Evolutionary conservation across 192 early-diverging fungal species (phyloP).

Genomic region (Geranomyces variabilis): DNA sequence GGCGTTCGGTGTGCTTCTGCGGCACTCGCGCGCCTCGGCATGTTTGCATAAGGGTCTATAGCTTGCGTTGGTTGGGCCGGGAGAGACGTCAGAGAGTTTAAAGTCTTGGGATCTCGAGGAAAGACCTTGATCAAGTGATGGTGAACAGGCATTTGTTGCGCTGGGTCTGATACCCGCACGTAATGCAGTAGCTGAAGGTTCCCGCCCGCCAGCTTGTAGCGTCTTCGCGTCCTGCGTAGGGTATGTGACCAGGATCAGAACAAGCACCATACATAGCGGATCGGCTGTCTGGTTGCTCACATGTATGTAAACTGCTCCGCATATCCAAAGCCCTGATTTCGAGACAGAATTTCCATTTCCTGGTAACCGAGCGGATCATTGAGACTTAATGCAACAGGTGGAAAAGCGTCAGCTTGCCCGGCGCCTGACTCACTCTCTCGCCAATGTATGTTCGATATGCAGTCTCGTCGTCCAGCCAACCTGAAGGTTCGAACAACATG

Average conservation of each 20-base stretch:
- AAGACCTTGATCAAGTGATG: slow-evolving; percentile 21
- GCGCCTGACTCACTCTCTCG: neutral
- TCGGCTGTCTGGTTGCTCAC: slow-evolving; percentile 1
- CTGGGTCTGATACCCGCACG: slow-evolving; percentile 19
- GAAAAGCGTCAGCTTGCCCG: neutral
- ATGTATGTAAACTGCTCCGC: slow-evolving; percentile 25
- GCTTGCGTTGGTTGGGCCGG: neutral
- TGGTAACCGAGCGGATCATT: neutral
- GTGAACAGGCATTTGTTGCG: slow-evolving; percentile 26
- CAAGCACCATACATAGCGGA: neutral
- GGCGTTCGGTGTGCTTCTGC: slow-evolving; percentile 1
- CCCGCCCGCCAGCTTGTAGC: slow-evolving; percentile 31
- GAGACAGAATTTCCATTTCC: slow-evolving; percentile 38
- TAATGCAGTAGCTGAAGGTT: slow-evolving; percentile 45
- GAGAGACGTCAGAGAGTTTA: neutral
- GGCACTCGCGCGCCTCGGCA: neutral
- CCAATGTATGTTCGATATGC: slow-evolving; percentile 7
- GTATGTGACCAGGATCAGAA: neutral
- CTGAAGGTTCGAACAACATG: slow-evolving; percentile 10
- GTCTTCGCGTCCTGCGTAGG: slow-evolving; percentile 21
- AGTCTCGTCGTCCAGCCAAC: slow-evolving; percentile 48
- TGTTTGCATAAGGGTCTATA: neutral
- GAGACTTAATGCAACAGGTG: neutral
- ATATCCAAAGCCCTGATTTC: slow-evolving; percentile 37
- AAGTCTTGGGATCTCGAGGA: slow-evolving; percentile 30